phyloP scores from a whole-genome alignment of 2,329 filamentous ascomycete genomes.

The Aureobasidium sp. region DNA sequence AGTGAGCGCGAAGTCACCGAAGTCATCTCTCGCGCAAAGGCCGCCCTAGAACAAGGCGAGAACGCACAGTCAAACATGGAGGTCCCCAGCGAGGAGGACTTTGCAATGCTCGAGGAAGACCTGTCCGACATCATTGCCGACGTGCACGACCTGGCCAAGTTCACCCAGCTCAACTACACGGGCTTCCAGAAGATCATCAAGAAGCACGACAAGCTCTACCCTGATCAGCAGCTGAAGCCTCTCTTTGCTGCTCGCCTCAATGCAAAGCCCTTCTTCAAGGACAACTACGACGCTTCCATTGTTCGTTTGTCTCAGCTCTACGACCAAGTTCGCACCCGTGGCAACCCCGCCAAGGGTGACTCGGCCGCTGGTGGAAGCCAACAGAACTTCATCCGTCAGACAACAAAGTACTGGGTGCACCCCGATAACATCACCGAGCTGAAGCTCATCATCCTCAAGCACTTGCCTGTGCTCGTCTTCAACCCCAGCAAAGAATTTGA shows the following conservation, averaged over 20 bases:
- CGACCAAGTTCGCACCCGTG: constrained; percentile 86
- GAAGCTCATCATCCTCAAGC: constrained; percentile 96
- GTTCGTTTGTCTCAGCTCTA: constrained; percentile 93
- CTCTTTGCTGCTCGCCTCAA: constrained; percentile 94
- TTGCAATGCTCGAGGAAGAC: constrained; percentile 86
- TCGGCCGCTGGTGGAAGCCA: constrained; percentile 84
- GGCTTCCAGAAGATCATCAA: constrained; percentile 99
- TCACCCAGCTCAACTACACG: constrained; percentile 96
- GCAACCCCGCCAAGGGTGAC: constrained; percentile 87
- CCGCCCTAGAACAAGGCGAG: constrained; percentile 37
- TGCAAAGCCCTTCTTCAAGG: constrained; percentile 96
- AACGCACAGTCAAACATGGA: constrained; percentile 29
- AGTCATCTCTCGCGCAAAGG: constrained; percentile 64
- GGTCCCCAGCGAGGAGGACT: constrained; percentile 77
- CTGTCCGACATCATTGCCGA: constrained; percentile 97
- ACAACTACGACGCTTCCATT: constrained; percentile 95
- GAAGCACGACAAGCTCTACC: constrained; percentile 61
- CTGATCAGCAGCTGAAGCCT: constrained; percentile 83
- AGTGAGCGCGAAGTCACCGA: constrained; percentile 86
- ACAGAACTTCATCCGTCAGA: constrained; percentile 93
- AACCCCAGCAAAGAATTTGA: constrained; percentile 97
- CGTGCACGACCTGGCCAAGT: constrained; percentile 95
- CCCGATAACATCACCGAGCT: constrained; percentile 96
- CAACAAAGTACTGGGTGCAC: constrained; percentile 99
- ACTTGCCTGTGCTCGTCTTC: constrained; percentile 93